A percentile compares a stretch with the other conserved stretches of the same genome.
phyloP scores from a whole-genome alignment of 2,329 filamentous ascomycete species.

The Epichloe sylvatica region DNA sequence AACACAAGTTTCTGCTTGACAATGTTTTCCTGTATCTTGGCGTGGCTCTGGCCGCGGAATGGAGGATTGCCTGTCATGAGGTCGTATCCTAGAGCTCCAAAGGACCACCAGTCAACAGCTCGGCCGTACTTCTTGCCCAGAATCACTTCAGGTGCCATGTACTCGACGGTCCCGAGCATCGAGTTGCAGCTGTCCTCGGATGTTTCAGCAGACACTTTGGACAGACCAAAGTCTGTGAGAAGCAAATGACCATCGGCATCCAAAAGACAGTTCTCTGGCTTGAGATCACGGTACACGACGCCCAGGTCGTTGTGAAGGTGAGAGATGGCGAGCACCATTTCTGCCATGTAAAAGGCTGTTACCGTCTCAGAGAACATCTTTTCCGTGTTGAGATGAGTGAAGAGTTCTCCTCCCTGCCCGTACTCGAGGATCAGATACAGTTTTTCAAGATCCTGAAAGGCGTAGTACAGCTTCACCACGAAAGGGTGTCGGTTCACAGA shows the following conservation, averaged over 20 bases:
- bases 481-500: constrained; percentile 94
- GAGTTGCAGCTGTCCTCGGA: constrained; percentile 57
- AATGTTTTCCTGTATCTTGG: constrained; percentile 93
- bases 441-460: constrained; percentile 96
- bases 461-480: constrained; percentile 95
- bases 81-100: constrained; percentile 84
- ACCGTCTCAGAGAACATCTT: constrained; percentile 88
- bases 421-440: constrained; percentile 96
- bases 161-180: constrained; percentile 87
- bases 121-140: constrained; percentile 80
- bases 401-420: constrained; percentile 90
- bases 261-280: constrained; percentile 93
- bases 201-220: constrained; percentile 71
- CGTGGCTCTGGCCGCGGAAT: constrained; percentile 79
- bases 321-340: constrained; percentile 87
- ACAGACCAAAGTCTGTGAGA: constrained; percentile 90
- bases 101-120: constrained; percentile 96
- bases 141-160: constrained; percentile 97
- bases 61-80: constrained; percentile 85
- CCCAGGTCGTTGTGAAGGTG: constrained; percentile 86
- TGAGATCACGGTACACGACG: constrained; percentile 91
- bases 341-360: constrained; percentile 95
- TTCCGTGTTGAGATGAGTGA: constrained; percentile 85
- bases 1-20: constrained; percentile 78
- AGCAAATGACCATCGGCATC: constrained; percentile 85